These are phyloP conservation scores for Inonotus hispidus DNA, from an alignment of 1,284 basidiomycete species.

Conservation along the genomic window DNA sequence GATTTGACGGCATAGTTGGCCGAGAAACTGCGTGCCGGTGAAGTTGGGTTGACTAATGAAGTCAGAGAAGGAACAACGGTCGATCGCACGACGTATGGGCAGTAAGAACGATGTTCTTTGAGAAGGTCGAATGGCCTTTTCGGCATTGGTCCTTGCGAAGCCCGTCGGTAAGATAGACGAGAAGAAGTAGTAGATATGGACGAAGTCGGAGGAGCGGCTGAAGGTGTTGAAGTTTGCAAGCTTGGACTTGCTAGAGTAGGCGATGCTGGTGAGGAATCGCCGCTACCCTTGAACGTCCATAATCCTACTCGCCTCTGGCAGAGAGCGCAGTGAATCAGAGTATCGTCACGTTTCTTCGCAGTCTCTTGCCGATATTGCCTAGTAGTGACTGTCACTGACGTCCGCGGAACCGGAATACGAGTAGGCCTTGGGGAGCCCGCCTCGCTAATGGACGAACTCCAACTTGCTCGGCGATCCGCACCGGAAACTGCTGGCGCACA, in stretches of 20 bases:
- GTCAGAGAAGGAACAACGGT: conserved; percentile 57
- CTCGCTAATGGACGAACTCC: neutral
- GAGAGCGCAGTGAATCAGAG: conserved; percentile 57
- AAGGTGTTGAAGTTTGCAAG: conserved; percentile 17
- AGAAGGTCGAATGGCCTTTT: conserved; percentile 62
- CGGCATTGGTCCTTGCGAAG: conserved; percentile 24
- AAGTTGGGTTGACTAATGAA: conserved; percentile 23
- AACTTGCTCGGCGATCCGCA: conserved; percentile 5
- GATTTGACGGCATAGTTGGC: neutral
- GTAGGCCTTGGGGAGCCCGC: conserved; percentile 13
- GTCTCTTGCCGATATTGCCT: conserved; percentile 10
- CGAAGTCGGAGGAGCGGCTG: neutral
- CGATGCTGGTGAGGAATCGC: conserved; percentile 9
- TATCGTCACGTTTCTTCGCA: conserved; percentile 35
- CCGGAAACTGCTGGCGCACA: conserved; percentile 24
- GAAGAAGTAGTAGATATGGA: neutral
- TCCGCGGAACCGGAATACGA: conserved; percentile 9
- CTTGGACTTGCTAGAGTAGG: conserved; percentile 1
- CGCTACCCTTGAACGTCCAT: conserved; percentile 52
- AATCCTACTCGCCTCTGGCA: conserved; percentile 73
- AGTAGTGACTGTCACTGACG: neutral
- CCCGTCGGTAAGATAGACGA: conserved; percentile 11
- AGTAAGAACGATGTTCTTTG: conserved; percentile 76
- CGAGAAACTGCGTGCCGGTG: neutral
- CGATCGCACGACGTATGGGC: conserved; percentile 71